These are phyloP conservation scores for Cyathus striatus DNA, from an alignment of 768 basidiomycete species.

Conservation along the genomic window DNA sequence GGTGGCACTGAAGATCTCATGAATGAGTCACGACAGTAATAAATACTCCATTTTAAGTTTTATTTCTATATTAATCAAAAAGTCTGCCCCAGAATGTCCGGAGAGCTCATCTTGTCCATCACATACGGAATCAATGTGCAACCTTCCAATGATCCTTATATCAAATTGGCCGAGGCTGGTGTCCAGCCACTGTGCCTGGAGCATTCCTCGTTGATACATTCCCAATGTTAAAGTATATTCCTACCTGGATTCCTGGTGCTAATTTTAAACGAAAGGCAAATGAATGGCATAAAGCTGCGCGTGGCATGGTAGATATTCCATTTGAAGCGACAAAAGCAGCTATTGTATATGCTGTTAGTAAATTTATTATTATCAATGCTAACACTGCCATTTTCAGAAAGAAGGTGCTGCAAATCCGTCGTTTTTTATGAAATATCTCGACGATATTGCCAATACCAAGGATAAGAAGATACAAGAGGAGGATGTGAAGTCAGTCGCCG, in stretches of 20 bases:
- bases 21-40: too few relatives aligned
- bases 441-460: too few relatives aligned
- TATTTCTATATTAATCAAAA: too few relatives aligned
- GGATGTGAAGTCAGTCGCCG: too few relatives aligned
- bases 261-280: constrained; percentile 29
- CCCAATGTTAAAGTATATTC: constrained; percentile 26
- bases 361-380: constrained; percentile 16
- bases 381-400: constrained; percentile 3
- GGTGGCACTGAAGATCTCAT: too few relatives aligned
- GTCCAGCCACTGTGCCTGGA: constrained; percentile 11
- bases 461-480: too few relatives aligned
- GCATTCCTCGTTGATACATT: constrained; percentile 19
- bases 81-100: neutral
- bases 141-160: neutral
- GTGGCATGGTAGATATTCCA: constrained; percentile 11
- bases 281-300: constrained; percentile 15
- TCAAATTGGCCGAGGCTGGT: neutral
- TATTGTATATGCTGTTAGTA: constrained; percentile 21
- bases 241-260: constrained; percentile 40
- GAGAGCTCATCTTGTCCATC: neutral
- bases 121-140: neutral
- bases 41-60: too few relatives aligned
- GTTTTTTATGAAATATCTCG: too few relatives aligned
- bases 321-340: too few relatives aligned
- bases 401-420: too few relatives aligned